A percentile compares a stretch with the other conserved stretches of the same genome.
phyloP scores from a whole-genome alignment of 805 yeast species.

The Pichia pseudocactophila region DNA sequence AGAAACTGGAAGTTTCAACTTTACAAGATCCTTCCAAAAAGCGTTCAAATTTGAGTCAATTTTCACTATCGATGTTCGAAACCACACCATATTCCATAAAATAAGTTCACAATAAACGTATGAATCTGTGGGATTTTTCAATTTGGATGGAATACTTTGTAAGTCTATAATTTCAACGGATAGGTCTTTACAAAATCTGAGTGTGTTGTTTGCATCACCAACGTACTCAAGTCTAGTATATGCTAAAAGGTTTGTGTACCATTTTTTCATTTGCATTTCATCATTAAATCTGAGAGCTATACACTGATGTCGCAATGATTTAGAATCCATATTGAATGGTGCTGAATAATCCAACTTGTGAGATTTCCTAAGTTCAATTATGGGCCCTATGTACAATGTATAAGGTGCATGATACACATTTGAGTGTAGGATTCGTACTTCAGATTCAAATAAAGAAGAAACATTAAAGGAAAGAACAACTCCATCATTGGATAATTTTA shows the following conservation, averaged over 20 bases:
- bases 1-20: slow-evolving; percentile 45
- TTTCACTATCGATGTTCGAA: slow-evolving; percentile 59
- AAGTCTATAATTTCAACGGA: slow-evolving; percentile 60
- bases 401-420: slow-evolving; percentile 54
- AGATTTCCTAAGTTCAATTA: slow-evolving; percentile 42
- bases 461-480: slow-evolving; percentile 51
- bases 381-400: slow-evolving; percentile 48
- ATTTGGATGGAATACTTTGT: slow-evolving; percentile 29
- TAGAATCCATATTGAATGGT: not conserved
- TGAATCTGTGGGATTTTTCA: not conserved
- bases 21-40: slow-evolving; percentile 78
- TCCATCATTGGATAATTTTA: slow-evolving; percentile 52
- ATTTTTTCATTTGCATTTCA: not conserved
- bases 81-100: slow-evolving; percentile 71
- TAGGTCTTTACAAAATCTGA: slow-evolving; percentile 28
- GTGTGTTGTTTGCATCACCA: slow-evolving; percentile 6
- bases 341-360: slow-evolving; percentile 22
- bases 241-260: not conserved
- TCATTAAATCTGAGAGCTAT: not conserved
- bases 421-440: slow-evolving; percentile 54
- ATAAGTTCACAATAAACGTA: slow-evolving; percentile 58
- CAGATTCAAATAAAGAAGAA: slow-evolving; percentile 43
- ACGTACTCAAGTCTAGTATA: not conserved
- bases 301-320: not conserved
- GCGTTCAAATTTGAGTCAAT: slow-evolving; percentile 37